Evolutionary conservation across 2,329 filamentous ascomycete genomes (phyloP), one percentile per base, ranked within the genome.

Genomic region (Colletotrichum echinochloae): DNA sequence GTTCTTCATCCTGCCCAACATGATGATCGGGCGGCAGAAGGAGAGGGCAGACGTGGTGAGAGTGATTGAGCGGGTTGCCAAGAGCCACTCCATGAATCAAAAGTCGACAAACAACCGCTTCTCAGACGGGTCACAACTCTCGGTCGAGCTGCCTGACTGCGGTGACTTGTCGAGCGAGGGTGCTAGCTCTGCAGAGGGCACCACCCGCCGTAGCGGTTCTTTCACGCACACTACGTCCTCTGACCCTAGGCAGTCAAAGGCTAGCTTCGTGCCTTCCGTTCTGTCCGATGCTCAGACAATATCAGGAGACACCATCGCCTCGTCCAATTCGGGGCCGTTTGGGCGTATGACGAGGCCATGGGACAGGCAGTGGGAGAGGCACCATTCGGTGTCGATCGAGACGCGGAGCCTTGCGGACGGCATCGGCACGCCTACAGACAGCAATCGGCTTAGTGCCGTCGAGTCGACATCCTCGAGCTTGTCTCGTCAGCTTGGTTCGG

Each of bases 1-100:
- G 5, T 96, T 97, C 77, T 98, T 98, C 81, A 92, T 94, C 74
- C 86, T 98, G 26, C 95, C 95, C 0, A 88, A 90, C 0, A 86
- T 87, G 68, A 94, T 97, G 86, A 92, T 97, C 73, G 95, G 95
- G 4, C 89, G 95, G 44, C 86, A 91, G 37, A 85, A 88, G 72
- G 94, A 97, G 78, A 90, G 89, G 51, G 85, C 90, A 56, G 87
- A 88, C 46, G 88, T 98, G 11, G 81, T 94, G 48, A 87, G 86
- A 74, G 87, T 96, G 44, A 93, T 98, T 60, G 91, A 97, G 73
- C 91, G 90, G 56, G 91, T 94, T 59, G 89, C 92, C 26, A 90
- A 86, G 76, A 90, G 87, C 41, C 92, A 95, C 68, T 77, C 83
- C 11, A 77, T 86, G 54, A 81, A 79, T 60, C 81, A 82, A 57